Evolutionary conservation across 148 eudicot species (phyloP), one percentile per base, ranked within the genome.

Genomic region (Dianthus caryophyllus): DNA sequence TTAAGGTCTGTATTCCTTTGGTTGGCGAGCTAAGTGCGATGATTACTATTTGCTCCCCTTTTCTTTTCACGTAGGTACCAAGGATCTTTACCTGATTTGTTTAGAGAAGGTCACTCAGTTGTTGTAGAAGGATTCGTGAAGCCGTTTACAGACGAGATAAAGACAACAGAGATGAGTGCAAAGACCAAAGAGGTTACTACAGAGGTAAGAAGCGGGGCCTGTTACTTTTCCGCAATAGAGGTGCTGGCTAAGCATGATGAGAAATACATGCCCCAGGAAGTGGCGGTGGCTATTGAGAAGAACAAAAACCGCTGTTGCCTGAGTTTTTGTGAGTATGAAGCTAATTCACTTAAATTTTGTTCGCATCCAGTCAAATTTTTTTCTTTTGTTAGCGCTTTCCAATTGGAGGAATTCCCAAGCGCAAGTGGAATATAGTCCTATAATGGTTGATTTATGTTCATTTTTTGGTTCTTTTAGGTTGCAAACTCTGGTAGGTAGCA

Each of bases 181-280:
- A 76, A 71, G 80, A 50, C 48, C 60, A 79, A 80, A 65, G 84
- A 78, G 56, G 79, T 85, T 11, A 72, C 84, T 0, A 82, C 73
- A 9, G 89, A 89, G 68, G 98, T 95, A 0, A 87, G 95, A 73
- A 71, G 74, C 9, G 83, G 73, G 43, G 88, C 81, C n/a, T 89
- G 87, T 64, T 93, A 77, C 71, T 93, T 93, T 55, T 50, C 83
- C 17, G 98, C 91, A 7, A 71, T 82, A 0, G 98, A 93, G 81
- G 98, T 93, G 31, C 78, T 93, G 83, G 98, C 96, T 1, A 93
- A 93, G 83, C 98, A 93, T 33, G 98, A 93, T 47, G 98, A 93
- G 81, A 93, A 93, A 82, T 93, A 93, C 79, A 93, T 93, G 98
- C 98, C 98, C 7, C 57, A 72, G 29, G 98, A 93, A 79, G 96